Conservation (phyloP, 352 stramenopile genomes). For the Phytophthora multivora region DNA sequence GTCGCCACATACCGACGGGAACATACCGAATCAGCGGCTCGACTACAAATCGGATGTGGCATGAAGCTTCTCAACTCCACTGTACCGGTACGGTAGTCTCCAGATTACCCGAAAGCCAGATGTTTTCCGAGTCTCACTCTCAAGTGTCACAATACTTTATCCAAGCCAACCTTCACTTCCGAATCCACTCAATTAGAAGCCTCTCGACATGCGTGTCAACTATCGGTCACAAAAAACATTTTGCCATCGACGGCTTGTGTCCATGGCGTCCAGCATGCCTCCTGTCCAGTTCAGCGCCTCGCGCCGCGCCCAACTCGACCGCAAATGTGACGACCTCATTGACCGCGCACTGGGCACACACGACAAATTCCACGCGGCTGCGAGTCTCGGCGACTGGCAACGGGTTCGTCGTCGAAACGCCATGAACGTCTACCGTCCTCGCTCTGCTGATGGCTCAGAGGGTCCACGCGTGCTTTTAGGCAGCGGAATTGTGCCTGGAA, state of each 20-base stretch:
- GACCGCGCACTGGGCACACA: constrained; percentile 51
- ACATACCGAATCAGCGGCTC: not conserved
- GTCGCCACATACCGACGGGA: too few species aligned
- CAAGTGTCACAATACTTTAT: not conserved
- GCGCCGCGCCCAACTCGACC: constrained; percentile 48
- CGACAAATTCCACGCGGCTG: constrained; percentile 50
- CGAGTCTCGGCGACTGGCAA: constrained; percentile 44
- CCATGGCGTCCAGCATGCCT: constrained; percentile 30
- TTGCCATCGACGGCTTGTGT: constrained; percentile 2
- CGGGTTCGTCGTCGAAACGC: constrained; percentile 53
- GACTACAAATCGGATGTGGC: not conserved
- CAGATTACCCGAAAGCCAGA: not conserved
- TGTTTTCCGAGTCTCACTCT: not conserved
- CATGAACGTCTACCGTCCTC: constrained; percentile 51
- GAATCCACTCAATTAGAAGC: constrained; percentile 10
- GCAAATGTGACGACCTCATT: constrained; percentile 57
- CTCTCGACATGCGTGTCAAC: constrained; percentile 7
- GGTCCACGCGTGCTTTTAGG: constrained; percentile 42
- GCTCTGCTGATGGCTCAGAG: constrained; percentile 3
- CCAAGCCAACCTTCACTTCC: not conserved
- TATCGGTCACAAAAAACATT: constrained; percentile 13
- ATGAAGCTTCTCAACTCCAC: not conserved
- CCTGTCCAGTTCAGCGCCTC: constrained; percentile 40
- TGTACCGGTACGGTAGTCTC: too few species aligned
- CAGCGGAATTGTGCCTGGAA: constrained; percentile 57